Base-by-base conservation (phyloP, 2,329 filamentous ascomycete genomes). In the Aspergillus unguis region DNA sequence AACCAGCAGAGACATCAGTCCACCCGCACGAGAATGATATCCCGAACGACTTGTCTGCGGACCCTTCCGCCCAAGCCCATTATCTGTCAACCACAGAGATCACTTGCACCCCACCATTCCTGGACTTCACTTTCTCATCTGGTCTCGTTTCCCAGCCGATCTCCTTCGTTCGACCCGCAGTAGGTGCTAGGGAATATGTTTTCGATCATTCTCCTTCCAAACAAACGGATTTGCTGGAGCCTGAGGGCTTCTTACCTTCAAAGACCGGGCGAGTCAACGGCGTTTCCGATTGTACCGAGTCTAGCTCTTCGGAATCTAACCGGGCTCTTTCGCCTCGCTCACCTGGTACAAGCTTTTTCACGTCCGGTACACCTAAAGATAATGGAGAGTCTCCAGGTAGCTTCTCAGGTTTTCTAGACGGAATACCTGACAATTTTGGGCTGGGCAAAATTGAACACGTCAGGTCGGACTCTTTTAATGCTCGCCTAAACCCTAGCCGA, bases 111-210 rank as follows among this genome's bases (percentile, higher is more conserved):
- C 51, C 59, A 3, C 58, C 60, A n/a, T 54, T 69, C 3, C 58
- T 63, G 17, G 53, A 60, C 5, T 68, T 71, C 40, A 56, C 54
- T n/a, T 67, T 71, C 26, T 64, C 67, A 26, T 57, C 65, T 29
- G 66, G 59, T 40, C 58, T 63, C 1, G 65, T 71, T 3, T 65
- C 69, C 3, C 66, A 68, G 43, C 66, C 68, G 31, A 62, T 69
- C 3, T 73, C 72, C 1, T 73, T 67, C 45, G 56, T 71, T 33
- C 68, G 65, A 5, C 64, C 66, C 11, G 56, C 65, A 4, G 42
- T 59, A 3, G 56, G 70, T 58, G 26, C 71, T 65, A 32, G 77
- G 70, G 27, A 64, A 70, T 52, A 79, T 71, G 3, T 73, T n/a
- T 9, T 56, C 40, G 26, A 53, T 32, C 31, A 54, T 41, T 37